Evolutionary conservation across 768 basidiomycete species (phyloP).

Genomic region (Fomitopsis serialis): DNA sequence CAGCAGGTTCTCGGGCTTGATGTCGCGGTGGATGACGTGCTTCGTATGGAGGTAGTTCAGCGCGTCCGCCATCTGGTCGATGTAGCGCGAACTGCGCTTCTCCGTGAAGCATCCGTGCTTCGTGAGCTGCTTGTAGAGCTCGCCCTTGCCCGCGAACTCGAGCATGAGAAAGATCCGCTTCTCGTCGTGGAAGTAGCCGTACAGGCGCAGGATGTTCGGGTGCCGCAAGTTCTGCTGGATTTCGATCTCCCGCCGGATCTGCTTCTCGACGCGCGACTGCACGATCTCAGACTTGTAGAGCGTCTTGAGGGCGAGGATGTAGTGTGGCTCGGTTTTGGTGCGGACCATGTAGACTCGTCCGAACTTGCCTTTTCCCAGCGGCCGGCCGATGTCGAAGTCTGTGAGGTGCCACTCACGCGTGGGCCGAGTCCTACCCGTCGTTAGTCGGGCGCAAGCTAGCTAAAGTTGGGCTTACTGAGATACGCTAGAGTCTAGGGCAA

Average conservation of each 20-base stretch:
- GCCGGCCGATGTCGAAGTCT: conserved; percentile 91
- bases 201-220: conserved; percentile 88
- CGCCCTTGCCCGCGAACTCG: conserved; percentile 95
- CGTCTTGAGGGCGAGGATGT: conserved; percentile 95
- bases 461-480: conserved; percentile 41
- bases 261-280: conserved; percentile 88
- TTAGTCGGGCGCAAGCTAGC: conserved; percentile 5
- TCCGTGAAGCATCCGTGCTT: conserved; percentile 86
- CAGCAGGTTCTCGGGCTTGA: conserved; percentile 97
- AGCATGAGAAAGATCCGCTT: conserved; percentile 98
- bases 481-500: conserved; percentile 82
- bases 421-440: conserved; percentile 47
- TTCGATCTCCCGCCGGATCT: conserved; percentile 95
- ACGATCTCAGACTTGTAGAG: conserved; percentile 97
- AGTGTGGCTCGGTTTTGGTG: conserved; percentile 81
- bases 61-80: conserved; percentile 98
- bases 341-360: conserved; percentile 98
- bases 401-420: conserved; percentile 83
- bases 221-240: conserved; percentile 96
- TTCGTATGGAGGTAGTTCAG: conserved; percentile 87
- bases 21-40: conserved; percentile 98
- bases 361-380: conserved; percentile 98
- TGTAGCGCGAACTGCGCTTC: conserved; percentile 82
- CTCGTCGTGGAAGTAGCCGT: conserved; percentile 97
- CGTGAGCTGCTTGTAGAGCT: conserved; percentile 92